A percentile compares a stretch with the other conserved stretches of the same genome.
phyloP scores from a whole-genome alignment of 192 early-diverging fungal species.

The Linnemannia schmuckeri region DNA sequence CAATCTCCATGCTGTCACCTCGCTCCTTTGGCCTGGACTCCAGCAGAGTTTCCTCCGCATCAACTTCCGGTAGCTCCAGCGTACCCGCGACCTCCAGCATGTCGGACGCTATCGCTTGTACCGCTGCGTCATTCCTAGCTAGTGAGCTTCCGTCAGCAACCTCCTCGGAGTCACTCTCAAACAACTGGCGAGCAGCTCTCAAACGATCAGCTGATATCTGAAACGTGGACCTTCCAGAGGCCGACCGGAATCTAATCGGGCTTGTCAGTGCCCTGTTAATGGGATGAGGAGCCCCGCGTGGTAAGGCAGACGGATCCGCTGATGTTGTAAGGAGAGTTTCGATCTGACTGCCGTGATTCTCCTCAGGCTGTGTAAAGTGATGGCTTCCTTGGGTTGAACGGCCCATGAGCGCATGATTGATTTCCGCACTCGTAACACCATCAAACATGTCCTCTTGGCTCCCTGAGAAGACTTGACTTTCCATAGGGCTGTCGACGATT shows the following conservation, averaged over 20 bases:
- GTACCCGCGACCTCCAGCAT: not conserved
- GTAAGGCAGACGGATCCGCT: not conserved
- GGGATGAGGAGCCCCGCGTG: not conserved
- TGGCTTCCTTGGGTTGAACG: slow-evolving; percentile 4
- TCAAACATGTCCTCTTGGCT: slow-evolving; percentile 30
- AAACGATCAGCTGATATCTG: not conserved
- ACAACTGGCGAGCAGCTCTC: not conserved
- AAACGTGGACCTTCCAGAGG: not conserved
- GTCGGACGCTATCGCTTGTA: not conserved
- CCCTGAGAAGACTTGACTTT: slow-evolving; percentile 19
- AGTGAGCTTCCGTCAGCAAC: not conserved
- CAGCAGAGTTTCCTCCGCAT: not conserved
- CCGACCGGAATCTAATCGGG: not conserved
- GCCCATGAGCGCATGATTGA: not conserved
- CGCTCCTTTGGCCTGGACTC: not conserved
- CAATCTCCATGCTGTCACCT: not conserved
- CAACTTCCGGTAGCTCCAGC: not conserved
- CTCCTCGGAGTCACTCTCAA: not conserved
- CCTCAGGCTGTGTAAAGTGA: not conserved
- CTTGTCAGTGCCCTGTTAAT: not conserved
- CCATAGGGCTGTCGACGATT: not conserved
- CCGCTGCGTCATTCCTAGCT: not conserved
- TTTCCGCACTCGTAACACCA: slow-evolving; percentile 16
- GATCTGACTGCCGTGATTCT: not conserved
- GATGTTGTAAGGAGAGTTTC: not conserved